phyloP scores from a whole-genome alignment of 192 early-diverging fungal genomes.

The Coemansia sp. region DNA sequence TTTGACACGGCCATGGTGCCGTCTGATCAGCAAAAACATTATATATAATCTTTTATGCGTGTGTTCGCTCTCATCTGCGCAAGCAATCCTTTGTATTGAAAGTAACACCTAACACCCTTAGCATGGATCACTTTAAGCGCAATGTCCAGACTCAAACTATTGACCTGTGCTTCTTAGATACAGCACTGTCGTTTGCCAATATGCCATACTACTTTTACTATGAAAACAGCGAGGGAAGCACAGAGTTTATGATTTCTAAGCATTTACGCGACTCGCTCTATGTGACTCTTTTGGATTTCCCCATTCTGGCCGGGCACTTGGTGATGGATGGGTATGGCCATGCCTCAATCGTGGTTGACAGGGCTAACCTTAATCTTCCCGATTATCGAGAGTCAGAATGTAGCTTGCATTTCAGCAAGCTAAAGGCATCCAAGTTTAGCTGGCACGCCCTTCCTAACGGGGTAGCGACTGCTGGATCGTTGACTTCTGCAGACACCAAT shows the following conservation, averaged over 20 bases:
- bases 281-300: neutral
- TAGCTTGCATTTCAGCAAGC: neutral
- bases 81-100: too few species aligned
- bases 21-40: too few species aligned
- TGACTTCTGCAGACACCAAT: neutral
- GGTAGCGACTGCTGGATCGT: neutral
- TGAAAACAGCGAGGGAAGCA: neutral
- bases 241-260: constrained; percentile 1
- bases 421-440: neutral
- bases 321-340: neutral
- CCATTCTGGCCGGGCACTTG: constrained; percentile 1
- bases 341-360: neutral
- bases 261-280: neutral
- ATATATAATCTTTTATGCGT: too few species aligned
- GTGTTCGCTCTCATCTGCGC: too few species aligned
- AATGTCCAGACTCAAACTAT: neutral
- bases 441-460: neutral
- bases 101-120: too few species aligned
- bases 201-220: neutral
- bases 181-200: neutral
- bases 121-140: neutral
- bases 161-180: neutral
- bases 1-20: too few species aligned
- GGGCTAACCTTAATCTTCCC: neutral
- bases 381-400: neutral